A percentile compares a stretch with the other conserved stretches of the same genome.
phyloP scores from a whole-genome alignment of 2,329 filamentous ascomycete species.

The Ophiostoma sp. region DNA sequence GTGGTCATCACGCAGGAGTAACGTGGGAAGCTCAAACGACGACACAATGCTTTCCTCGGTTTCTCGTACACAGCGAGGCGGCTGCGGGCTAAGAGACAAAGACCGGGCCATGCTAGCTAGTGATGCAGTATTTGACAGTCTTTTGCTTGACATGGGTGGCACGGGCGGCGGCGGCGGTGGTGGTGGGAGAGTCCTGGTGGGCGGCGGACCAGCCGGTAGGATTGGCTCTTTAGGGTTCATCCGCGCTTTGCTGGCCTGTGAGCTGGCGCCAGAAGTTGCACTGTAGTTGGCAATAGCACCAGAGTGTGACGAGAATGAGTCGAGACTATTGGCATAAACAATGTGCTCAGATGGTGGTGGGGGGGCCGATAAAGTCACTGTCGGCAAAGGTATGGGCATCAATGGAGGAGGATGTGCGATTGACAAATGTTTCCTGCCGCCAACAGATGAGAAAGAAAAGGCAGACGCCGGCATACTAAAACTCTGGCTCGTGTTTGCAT shows the following conservation, averaged over 20 bases:
- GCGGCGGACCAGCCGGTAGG: constrained; percentile 40
- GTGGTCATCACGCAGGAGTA: constrained; percentile 9
- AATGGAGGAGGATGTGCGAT: background rate
- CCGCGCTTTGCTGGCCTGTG: background rate
- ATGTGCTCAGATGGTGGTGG: background rate
- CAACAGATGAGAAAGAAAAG: background rate
- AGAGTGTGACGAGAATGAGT: constrained; percentile 3
- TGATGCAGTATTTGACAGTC: background rate
- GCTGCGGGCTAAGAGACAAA: background rate
- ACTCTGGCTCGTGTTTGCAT: background rate
- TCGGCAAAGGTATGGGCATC: background rate
- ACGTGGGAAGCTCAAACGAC: constrained; percentile 18
- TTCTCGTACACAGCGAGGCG: background rate
- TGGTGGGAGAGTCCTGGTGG: constrained; percentile 40
- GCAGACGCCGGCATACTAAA: constrained; percentile 21
- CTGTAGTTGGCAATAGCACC: background rate
- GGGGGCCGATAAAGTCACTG: background rate
- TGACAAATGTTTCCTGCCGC: background rate
- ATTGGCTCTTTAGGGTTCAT: background rate
- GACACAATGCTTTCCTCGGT: constrained; percentile 9
- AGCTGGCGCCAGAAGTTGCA: background rate
- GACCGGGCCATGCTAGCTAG: background rate
- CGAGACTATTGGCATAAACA: constrained; percentile 11
- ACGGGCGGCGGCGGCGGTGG: constrained; percentile 32
- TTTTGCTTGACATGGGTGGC: constrained; percentile 11